phyloP scores from a whole-genome alignment of 768 basidiomycete species.

The Sarcomyxa edulis region DNA sequence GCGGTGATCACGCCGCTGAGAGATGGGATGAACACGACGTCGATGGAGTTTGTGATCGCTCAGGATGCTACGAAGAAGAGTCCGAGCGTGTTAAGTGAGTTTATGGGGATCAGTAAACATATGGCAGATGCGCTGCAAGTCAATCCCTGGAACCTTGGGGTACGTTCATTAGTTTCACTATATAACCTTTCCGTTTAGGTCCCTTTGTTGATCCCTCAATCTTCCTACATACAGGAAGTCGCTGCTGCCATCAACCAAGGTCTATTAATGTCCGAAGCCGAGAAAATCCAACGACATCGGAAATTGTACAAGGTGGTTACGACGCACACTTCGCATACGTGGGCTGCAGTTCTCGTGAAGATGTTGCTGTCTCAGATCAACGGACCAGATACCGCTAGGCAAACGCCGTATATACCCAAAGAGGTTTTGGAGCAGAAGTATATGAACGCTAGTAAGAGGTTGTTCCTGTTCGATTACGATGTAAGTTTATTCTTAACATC shows the following conservation, averaged over 20 bases:
- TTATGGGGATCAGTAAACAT: conserved; percentile 94
- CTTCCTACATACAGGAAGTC: conserved; percentile 51
- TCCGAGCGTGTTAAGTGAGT: conserved; percentile 91
- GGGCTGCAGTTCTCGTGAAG: conserved; percentile 88
- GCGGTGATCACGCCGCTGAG: conserved; percentile 93
- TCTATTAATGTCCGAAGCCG: conserved; percentile 71
- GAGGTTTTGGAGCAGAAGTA: conserved; percentile 57
- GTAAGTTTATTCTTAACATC: conserved; percentile 37
- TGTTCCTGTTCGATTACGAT: conserved; percentile 96
- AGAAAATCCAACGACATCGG: conserved; percentile 71
- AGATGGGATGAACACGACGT: conserved; percentile 99
- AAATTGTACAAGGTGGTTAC: conserved; percentile 80
- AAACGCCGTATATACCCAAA: conserved; percentile 79
- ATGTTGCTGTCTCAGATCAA: conserved; percentile 82
- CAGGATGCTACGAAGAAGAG: conserved; percentile 80
- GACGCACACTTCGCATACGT: conserved; percentile 91
- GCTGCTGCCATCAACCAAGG: conserved; percentile 88
- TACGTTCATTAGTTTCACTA: conserved; percentile 30
- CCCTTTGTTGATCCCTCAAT: conserved; percentile 6
- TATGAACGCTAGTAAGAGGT: conserved; percentile 65
- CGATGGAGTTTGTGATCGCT: conserved; percentile 96
- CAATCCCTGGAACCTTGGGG: conserved; percentile 95
- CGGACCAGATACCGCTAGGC: conserved; percentile 70
- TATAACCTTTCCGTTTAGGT: conserved; percentile 3
- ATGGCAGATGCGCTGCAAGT: conserved; percentile 88